A percentile compares a stretch with the other conserved stretches of the same genome.
phyloP scores from a whole-genome alignment of 192 early-diverging fungal genomes.

The Mortierella claussenii region DNA sequence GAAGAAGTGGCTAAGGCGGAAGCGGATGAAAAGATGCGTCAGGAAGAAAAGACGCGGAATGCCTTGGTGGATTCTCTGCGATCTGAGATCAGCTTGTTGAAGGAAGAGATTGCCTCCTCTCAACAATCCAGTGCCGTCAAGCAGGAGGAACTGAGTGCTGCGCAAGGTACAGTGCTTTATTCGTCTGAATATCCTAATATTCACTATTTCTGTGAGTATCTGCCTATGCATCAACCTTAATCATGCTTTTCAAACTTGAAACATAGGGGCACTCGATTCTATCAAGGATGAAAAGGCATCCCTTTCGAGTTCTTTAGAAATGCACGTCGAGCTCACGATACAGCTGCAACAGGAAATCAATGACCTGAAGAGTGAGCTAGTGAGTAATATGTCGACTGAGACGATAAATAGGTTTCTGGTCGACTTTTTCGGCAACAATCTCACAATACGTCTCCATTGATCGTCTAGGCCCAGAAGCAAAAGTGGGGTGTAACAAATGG shows the following conservation, averaged over 20 bases:
- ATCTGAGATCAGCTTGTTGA: conserved; percentile 34
- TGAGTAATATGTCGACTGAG: no score
- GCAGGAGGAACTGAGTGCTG: conserved; percentile 39
- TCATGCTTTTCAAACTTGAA: no score
- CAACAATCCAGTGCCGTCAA: conserved; percentile 5
- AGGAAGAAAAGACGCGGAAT: conserved; percentile 35
- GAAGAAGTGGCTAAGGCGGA: conserved; percentile 1
- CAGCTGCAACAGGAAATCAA: conserved; percentile 49
- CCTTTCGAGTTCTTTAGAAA: conserved; percentile 38
- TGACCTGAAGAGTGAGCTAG: conserved; percentile 12
- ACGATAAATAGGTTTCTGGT: no score
- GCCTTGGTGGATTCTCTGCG: conserved; percentile 28
- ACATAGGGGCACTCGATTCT: conserved; percentile 25
- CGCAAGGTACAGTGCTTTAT: conserved; percentile 23
- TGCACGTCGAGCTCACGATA: conserved; percentile 36
- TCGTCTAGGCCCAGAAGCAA: conserved; percentile 26
- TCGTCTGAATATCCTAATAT: no score
- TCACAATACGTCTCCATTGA: no score
- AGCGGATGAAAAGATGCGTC: conserved; percentile 16
- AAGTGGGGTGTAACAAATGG: conserved; percentile 1
- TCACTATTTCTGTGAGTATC: neutral
- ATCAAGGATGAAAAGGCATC: conserved; percentile 32
- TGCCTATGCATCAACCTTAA: neutral
- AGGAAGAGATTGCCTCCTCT: conserved; percentile 11
- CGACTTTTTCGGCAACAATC: no score